phyloP scores from a whole-genome alignment of 345 rosid genomes.

The Erodium maritimum region DNA sequence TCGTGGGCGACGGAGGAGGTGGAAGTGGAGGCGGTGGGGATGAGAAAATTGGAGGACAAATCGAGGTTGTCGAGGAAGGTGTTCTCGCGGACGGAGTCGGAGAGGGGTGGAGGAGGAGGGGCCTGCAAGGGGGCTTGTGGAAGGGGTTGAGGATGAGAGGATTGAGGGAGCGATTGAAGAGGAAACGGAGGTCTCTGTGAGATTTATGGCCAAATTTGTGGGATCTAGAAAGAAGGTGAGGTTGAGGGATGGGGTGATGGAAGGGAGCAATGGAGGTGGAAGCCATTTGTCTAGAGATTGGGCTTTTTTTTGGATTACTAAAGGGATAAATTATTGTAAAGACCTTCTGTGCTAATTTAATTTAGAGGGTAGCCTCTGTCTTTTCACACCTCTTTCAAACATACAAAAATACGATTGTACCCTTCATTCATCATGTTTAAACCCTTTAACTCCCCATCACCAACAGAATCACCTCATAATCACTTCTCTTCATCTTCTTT shows the following conservation, averaged over 20 bases:
- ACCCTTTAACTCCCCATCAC: too few species aligned
- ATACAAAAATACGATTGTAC: too few species aligned
- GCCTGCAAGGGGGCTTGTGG: constrained; percentile 15
- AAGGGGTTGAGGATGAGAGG: constrained; percentile 25
- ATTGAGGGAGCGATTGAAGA: constrained; percentile 12
- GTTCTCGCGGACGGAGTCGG: constrained; percentile 16
- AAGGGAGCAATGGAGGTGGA: constrained; percentile 5
- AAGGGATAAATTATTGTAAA: too few species aligned
- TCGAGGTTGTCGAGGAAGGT: constrained; percentile 37
- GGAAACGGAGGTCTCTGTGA: constrained; percentile 33
- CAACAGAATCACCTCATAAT: too few species aligned
- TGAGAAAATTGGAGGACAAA: constrained; percentile 15
- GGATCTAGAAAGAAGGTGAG: constrained; percentile 17
- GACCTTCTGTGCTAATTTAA: too few species aligned
- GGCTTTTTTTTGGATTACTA: neutral
- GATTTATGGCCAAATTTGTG: constrained; percentile 17
- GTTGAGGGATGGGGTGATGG: constrained; percentile 9
- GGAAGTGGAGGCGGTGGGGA: constrained; percentile 20
- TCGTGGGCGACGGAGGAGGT: constrained; percentile 73
- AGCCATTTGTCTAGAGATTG: constrained; percentile 15
- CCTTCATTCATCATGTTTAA: too few species aligned
- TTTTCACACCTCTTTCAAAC: too few species aligned
- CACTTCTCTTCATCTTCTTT: too few species aligned
- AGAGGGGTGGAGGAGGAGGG: too few species aligned
- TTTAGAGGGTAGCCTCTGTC: too few species aligned